Evolutionary conservation across 148 eudicot genomes (phyloP), one percentile per base, ranked within the genome.

Genomic region (Amaranthus hypochondriacus): DNA sequence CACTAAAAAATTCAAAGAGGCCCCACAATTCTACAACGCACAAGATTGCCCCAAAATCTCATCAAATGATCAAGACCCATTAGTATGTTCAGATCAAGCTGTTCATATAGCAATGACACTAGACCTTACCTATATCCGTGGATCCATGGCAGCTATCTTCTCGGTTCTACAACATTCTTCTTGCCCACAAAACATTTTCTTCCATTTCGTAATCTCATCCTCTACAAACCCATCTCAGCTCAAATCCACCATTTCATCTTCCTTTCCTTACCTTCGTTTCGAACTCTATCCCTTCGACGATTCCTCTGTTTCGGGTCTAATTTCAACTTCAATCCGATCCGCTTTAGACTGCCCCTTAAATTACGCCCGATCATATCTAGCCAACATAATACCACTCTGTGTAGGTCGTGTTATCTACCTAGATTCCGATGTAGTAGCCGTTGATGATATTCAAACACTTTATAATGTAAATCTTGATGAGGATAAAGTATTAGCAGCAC

Each of bases 21-120:
- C 97, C 0, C 95, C 95, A 0, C 77, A 92, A 39, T 92, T 87
- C 84, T 88, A 85, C 74, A 92, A 92, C 76, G 81, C 92, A 9
- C 85, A 82, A 0, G 75, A 83, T 46, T 92, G 95, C 73, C 87
- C 92, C 0, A 56, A 79, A 2, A 72, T 62, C 14, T 56, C 9
- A 43, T 71, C 61, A 3, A 13, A 74, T 4, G 58, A 75, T 50
- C 53, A 14, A 68, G 53, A 70, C 6, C 12, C 12, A 5, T 14
- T 69, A 1, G 9, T 82, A 9, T 89, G 92, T 75, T 89, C 90
- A 11, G 77, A 78, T 12, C 78, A 72, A 9, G 88, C 88, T 9
- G 89, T 92, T 10, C 92, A 92, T 72, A 91, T 90, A 56, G 96
- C 97, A 0, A 92, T 92, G 93, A 92, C 97, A 2, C 85, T 92